These are phyloP conservation scores for Kazachstania taianensis DNA, from an alignment of 805 yeast genomes.

Conservation along the genomic window DNA sequence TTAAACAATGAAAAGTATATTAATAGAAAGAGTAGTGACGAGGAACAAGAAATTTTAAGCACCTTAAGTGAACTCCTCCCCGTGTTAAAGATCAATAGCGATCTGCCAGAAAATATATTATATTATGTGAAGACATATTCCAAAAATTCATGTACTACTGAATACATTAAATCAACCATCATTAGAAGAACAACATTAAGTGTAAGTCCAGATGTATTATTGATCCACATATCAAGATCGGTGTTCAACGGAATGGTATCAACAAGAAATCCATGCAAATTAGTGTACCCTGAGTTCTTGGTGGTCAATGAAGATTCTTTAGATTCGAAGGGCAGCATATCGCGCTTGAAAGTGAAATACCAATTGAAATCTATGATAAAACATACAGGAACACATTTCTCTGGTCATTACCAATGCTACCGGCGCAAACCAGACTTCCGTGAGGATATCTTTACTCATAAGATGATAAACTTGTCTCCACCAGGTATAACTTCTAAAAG, in stretches of 20 bases:
- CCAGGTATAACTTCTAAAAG: too few species aligned
- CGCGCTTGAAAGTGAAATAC: slow-evolving; percentile 35
- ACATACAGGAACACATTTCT: slow-evolving; percentile 80
- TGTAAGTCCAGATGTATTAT: slow-evolving; percentile 59
- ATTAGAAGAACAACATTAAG: slow-evolving; percentile 52
- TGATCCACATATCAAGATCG: slow-evolving; percentile 82
- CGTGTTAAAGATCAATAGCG: slow-evolving; percentile 49
- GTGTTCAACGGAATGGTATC: slow-evolving; percentile 57
- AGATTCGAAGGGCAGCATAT: slow-evolving; percentile 10
- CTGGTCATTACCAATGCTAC: slow-evolving; percentile 88
- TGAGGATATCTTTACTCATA: slow-evolving; percentile 20
- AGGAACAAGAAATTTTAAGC: slow-evolving; percentile 25
- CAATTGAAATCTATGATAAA: slow-evolving; percentile 62
- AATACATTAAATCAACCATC: slow-evolving; percentile 50
- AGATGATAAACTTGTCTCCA: slow-evolving; percentile 27
- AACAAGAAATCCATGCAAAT: slow-evolving; percentile 66
- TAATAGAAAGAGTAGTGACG: slow-evolving; percentile 7
- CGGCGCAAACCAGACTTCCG: slow-evolving; percentile 57
- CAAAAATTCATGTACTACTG: slow-evolving; percentile 35
- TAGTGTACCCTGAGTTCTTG: slow-evolving; percentile 51
- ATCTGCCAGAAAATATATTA: slow-evolving; percentile 43
- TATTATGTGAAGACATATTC: slow-evolving; percentile 39
- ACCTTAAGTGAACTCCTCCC: slow-evolving; percentile 30
- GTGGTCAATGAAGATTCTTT: slow-evolving; percentile 33
- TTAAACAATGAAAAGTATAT: slow-evolving; percentile 27